Conservation (phyloP, 2,329 filamentous ascomycete species). For the Pseudocercospora fuligena region DNA sequence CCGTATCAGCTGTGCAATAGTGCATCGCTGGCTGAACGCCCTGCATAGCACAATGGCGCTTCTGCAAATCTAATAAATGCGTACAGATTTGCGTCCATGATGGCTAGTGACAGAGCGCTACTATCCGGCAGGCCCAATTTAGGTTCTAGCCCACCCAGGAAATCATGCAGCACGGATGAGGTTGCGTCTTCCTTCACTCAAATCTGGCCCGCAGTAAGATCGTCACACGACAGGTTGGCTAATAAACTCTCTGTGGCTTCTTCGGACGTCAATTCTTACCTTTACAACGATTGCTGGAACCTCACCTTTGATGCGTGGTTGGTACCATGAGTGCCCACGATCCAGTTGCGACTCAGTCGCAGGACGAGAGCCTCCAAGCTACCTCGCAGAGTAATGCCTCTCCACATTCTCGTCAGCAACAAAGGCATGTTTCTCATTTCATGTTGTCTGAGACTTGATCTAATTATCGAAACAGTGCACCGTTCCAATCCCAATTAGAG, state of each 20-base stretch:
- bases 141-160: constrained; percentile 9
- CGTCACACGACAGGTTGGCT: constrained; percentile 17
- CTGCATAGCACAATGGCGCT: constrained; percentile 18
- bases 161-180: constrained; percentile 3
- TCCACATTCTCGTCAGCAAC: constrained; percentile 15
- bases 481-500: constrained; percentile 32
- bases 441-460: constrained; percentile 3
- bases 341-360: constrained; percentile 12
- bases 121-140: constrained; percentile 2
- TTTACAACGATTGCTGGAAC: neutral
- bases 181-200: constrained; percentile 7
- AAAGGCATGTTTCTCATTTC: constrained; percentile 19
- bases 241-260: constrained; percentile 16
- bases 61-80: neutral
- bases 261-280: constrained; percentile 13
- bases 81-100: neutral
- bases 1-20: constrained; percentile 13
- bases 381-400: constrained; percentile 5
- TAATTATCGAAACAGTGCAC: constrained; percentile 20
- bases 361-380: neutral
- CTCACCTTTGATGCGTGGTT: constrained; percentile 7
- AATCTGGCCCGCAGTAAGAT: constrained; percentile 16
- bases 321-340: constrained; percentile 18
- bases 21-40: constrained; percentile 17
- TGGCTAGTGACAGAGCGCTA: constrained; percentile 13